A percentile compares a stretch with the other conserved stretches of the same genome.
Conservation (phyloP, 768 basidiomycete genomes). For the Panellus pusillus region DNA sequence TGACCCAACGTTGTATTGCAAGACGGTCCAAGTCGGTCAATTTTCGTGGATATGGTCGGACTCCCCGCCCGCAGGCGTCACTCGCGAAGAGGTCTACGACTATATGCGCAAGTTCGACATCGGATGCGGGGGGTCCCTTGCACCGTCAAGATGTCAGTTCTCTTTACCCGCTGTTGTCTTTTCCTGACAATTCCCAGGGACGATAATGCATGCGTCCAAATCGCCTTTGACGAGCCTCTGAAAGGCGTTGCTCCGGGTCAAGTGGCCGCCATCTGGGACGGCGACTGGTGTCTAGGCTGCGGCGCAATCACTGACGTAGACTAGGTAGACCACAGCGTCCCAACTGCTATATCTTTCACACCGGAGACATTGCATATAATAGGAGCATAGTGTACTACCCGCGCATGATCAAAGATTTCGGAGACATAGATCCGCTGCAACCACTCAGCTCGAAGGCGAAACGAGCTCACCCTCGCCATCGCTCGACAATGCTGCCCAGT, state of each 20-base stretch:
- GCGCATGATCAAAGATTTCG: too few relatives aligned
- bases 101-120: constrained; percentile 67
- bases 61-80: constrained; percentile 49
- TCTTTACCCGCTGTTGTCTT: neutral
- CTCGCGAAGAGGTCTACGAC: constrained; percentile 36
- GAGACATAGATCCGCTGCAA: too few relatives aligned
- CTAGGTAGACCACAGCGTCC: neutral
- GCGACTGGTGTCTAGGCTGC: constrained; percentile 81
- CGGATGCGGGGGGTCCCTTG: constrained; percentile 59
- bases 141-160: constrained; percentile 47
- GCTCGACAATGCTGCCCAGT: constrained; percentile 72
- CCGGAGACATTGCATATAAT: too few relatives aligned
- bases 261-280: constrained; percentile 71
- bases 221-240: constrained; percentile 60
- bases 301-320: constrained; percentile 53
- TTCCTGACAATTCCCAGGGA: neutral
- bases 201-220: constrained; percentile 21
- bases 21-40: constrained; percentile 38
- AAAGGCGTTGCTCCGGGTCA: constrained; percentile 80
- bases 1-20: constrained; percentile 56
- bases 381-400: too few relatives aligned
- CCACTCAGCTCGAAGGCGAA: constrained; percentile 8
- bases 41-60: constrained; percentile 83
- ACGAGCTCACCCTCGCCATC: constrained; percentile 46
- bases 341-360: too few relatives aligned